A percentile compares a stretch with the other conserved stretches of the same genome.
phyloP scores from a whole-genome alignment of 2,329 filamentous ascomycete genomes.

The Pseudocercospora vitis region DNA sequence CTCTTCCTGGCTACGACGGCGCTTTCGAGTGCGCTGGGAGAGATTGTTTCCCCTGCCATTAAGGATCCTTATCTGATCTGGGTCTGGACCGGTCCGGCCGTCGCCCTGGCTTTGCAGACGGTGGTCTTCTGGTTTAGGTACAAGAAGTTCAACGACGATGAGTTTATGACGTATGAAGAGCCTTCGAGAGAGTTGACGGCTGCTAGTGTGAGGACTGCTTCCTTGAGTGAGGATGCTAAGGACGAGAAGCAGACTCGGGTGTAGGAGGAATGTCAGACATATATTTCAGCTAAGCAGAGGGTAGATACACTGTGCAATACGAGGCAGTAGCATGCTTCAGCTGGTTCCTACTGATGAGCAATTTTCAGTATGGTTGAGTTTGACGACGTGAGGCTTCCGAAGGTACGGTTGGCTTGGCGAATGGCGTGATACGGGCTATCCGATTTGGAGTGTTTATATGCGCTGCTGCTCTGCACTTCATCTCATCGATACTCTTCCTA shows the following conservation, averaged over 20 bases:
- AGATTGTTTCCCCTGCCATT: slow-evolving; percentile 47
- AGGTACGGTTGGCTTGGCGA: no score
- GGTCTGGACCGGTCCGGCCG: slow-evolving; percentile 36
- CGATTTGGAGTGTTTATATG: no score
- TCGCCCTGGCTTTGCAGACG: slow-evolving; percentile 51
- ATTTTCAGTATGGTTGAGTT: no score
- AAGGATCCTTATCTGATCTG: slow-evolving; percentile 50
- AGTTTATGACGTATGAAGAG: slow-evolving; percentile 15
- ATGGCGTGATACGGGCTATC: no score
- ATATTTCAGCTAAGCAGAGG: no score
- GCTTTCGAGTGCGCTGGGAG: slow-evolving; percentile 42
- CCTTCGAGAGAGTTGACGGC: not conserved
- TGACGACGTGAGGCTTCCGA: no score
- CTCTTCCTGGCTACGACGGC: slow-evolving; percentile 42
- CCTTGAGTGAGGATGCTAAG: not conserved
- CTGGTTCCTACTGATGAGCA: no score
- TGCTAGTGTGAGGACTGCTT: not conserved
- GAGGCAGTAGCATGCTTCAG: no score
- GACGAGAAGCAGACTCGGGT: not conserved
- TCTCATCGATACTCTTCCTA: no score
- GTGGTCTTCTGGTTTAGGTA: slow-evolving; percentile 51
- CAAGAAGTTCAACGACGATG: slow-evolving; percentile 41
- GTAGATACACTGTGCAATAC: no score
- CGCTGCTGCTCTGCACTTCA: no score
- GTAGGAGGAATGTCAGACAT: no score